Evolutionary conservation across 352 stramenopile species (phyloP).

Genomic region (Lagenidium sp.): DNA sequence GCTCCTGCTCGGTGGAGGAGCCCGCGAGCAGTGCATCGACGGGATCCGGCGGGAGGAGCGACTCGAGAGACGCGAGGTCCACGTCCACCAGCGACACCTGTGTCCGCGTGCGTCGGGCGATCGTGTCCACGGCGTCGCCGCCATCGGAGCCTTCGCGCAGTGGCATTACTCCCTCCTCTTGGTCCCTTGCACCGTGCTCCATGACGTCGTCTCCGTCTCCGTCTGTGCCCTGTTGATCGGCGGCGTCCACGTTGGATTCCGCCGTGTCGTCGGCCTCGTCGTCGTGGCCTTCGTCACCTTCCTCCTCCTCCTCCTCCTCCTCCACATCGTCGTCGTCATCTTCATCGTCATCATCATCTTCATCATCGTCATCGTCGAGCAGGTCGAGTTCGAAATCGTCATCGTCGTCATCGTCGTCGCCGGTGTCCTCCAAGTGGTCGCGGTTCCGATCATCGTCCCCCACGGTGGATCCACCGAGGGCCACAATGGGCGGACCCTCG

Average conservation of each 20-base stretch:
- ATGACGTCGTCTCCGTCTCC: no score
- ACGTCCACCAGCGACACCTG: conserved; percentile 73
- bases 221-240: background rate
- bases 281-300: background rate
- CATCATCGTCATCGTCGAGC: conserved; percentile 16
- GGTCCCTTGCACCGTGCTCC: no score
- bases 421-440: no score
- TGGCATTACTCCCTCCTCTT: no score
- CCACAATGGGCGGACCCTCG: no score
- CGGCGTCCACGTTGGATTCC: conserved; percentile 1
- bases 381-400: conserved; percentile 14
- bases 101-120: conserved; percentile 61
- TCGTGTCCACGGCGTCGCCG: conserved; percentile 23
- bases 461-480: background rate
- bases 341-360: conserved; percentile 1
- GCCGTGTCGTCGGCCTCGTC: conserved; percentile 2
- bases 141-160: no score
- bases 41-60: conserved; percentile 25
- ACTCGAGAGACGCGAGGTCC: conserved; percentile 60
- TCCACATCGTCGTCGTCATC: background rate
- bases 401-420: conserved; percentile 9
- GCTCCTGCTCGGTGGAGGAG: no score
- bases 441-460: conserved; percentile 11
- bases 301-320: background rate
- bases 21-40: conserved; percentile 18